Percentiles rank a stretch among this genome's conserved stretches.
Evolutionary conservation across 2,329 filamentous ascomycete species (phyloP).

Genomic region (Cladosporium halotolerans): DNA sequence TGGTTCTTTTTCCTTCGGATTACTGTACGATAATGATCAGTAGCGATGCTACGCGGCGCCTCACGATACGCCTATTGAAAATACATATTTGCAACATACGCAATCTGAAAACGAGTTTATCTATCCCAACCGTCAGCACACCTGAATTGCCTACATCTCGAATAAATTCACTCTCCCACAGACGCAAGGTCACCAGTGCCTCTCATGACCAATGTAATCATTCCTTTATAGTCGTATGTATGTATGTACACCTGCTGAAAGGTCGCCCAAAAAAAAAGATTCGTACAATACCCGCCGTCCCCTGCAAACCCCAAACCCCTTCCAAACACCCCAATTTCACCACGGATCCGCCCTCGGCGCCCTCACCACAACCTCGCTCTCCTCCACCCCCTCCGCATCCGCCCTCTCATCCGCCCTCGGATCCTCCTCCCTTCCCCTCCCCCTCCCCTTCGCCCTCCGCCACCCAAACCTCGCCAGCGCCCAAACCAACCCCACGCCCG

Average conservation of each 20-base stretch:
- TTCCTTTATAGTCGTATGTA: no score
- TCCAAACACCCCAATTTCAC: not conserved
- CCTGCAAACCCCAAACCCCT: no score
- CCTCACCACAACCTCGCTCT: conserved; percentile 13
- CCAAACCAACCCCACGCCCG: conserved; percentile 34
- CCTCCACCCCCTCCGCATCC: conserved; percentile 17
- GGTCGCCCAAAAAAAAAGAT: not conserved
- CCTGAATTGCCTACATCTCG: no score
- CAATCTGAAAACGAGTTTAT: no score
- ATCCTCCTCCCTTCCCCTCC: conserved; percentile 20
- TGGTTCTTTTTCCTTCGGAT: not conserved
- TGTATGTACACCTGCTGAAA: no score
- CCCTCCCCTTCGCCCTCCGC: conserved; percentile 28
- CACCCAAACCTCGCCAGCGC: conserved; percentile 34
- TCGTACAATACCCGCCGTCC: not conserved
- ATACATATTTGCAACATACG: no score
- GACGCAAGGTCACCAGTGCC: no score
- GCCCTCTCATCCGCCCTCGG: conserved; percentile 22
- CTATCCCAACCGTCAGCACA: no score
- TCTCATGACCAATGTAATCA: no score
- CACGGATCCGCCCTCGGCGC: conserved; percentile 13
- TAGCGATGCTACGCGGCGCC: no score
- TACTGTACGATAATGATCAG: not conserved
- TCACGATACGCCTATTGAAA: no score
- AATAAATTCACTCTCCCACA: no score